Evolutionary conservation across 768 basidiomycete genomes (phyloP).

Genomic region (Arthromyces matolae): DNA sequence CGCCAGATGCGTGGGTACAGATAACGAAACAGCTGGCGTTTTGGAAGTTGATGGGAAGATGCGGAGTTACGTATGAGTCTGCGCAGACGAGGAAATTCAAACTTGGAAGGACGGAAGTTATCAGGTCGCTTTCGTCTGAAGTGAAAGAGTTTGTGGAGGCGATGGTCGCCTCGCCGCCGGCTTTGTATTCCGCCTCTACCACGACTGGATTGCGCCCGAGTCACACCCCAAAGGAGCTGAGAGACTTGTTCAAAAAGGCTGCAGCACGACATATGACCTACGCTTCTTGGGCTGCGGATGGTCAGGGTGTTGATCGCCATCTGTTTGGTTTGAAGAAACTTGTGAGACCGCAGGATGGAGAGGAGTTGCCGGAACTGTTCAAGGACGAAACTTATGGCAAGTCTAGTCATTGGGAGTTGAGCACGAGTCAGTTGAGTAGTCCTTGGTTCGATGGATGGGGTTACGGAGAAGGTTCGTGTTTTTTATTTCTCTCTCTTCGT

Average conservation of each 20-base stretch:
- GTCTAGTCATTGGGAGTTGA: conserved; percentile 89
- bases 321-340: conserved; percentile 90
- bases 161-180: conserved; percentile 51
- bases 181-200: neutral
- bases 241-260: conserved; percentile 69
- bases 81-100: conserved; percentile 92
- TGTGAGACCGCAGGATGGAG: conserved; percentile 53
- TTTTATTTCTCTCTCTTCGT: neutral
- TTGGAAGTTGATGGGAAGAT: conserved; percentile 76
- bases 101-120: conserved; percentile 91
- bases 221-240: conserved; percentile 42
- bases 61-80: conserved; percentile 87
- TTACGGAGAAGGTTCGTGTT: conserved; percentile 39
- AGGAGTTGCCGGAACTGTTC: conserved; percentile 71
- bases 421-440: conserved; percentile 83
- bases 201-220: neutral
- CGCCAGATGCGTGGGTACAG: conserved; percentile 95
- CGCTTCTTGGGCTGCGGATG: conserved; percentile 88
- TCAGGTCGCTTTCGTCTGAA: conserved; percentile 80
- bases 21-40: conserved; percentile 95
- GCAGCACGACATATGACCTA: conserved; percentile 84
- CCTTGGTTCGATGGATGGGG: conserved; percentile 92
- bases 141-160: conserved; percentile 82
- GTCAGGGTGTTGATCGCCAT: conserved; percentile 93
- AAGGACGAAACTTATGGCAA: conserved; percentile 63